Conservation (phyloP, 305 asterid genomes). For the Withania somnifera region DNA sequence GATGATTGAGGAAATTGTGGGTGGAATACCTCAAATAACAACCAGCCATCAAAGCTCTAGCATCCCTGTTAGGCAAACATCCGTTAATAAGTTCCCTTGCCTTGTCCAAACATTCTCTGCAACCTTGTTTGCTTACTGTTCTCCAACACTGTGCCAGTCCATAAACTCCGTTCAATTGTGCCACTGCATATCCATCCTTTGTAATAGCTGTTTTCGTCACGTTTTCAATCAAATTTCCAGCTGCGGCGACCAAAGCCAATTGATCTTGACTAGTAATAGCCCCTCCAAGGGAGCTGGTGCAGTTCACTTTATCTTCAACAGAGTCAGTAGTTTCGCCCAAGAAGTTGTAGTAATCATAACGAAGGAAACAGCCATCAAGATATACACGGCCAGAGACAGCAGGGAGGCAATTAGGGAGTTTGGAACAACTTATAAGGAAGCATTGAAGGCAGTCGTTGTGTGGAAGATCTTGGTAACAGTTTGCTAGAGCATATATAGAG, state of each 20-base stretch:
- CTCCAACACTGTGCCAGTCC: slow-evolving; percentile 23
- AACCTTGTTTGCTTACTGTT: slow-evolving; percentile 6
- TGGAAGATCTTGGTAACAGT: slow-evolving; percentile 13
- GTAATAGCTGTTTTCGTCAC: background rate
- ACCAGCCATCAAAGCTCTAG: slow-evolving; percentile 15
- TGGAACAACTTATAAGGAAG: slow-evolving; percentile 4
- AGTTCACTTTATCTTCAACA: background rate
- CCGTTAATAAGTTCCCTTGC: slow-evolving; percentile 5
- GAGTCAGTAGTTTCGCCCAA: background rate
- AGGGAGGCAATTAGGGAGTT: slow-evolving; percentile 12
- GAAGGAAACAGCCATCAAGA: slow-evolving; percentile 17
- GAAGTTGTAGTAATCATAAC: slow-evolving; percentile 15
- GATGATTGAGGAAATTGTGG: slow-evolving; percentile 9
- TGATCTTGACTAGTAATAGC: background rate
- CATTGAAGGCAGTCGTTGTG: slow-evolving; percentile 9
- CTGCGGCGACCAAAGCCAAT: background rate
- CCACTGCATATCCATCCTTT: slow-evolving; percentile 2
- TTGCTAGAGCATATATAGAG: slow-evolving; percentile 12
- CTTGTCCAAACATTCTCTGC: slow-evolving; percentile 13
- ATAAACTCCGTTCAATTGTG: slow-evolving; percentile 1
- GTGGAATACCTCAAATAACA: slow-evolving; percentile 23
- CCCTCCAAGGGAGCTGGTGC: background rate
- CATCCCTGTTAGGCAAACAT: slow-evolving; percentile 17
- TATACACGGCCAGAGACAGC: background rate
- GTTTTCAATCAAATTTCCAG: slow-evolving; percentile 2